Evolutionary conservation across 108 stramenopile species (phyloP).

Genomic region (Stephanodiscus triporus): DNA sequence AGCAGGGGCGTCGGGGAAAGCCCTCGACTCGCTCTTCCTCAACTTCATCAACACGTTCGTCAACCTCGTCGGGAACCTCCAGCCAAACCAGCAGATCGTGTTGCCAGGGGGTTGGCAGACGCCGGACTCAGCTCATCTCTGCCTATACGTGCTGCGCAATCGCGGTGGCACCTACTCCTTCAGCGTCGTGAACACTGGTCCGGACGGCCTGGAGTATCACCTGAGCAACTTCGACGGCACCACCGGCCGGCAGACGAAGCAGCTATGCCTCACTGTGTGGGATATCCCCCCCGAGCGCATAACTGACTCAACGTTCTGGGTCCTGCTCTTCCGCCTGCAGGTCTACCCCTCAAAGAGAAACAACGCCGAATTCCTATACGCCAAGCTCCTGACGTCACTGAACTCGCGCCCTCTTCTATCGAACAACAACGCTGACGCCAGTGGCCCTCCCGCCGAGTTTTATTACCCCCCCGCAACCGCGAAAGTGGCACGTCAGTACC

Average conservation of each 20-base stretch:
- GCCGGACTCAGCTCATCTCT: constrained; percentile 72
- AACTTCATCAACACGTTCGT: constrained; percentile 91
- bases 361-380: constrained; percentile 83
- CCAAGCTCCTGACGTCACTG: constrained; percentile 79
- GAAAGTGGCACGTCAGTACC: constrained; percentile 67
- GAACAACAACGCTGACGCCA: constrained; percentile 71
- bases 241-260: constrained; percentile 82
- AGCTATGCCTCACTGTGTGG: constrained; percentile 86
- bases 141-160: constrained; percentile 84
- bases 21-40: constrained; percentile 77
- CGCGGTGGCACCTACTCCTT: constrained; percentile 79
- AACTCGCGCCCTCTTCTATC: constrained; percentile 82
- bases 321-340: constrained; percentile 88
- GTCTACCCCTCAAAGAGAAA: constrained; percentile 87
- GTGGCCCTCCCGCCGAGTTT: constrained; percentile 64
- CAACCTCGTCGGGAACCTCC: constrained; percentile 76
- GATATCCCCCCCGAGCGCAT: constrained; percentile 79
- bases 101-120: constrained; percentile 92
- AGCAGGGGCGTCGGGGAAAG: constrained; percentile 79
- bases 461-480: constrained; percentile 53
- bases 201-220: constrained; percentile 87
- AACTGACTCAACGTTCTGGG: constrained; percentile 88
- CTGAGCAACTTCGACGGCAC: constrained; percentile 80
- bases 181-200: constrained; percentile 87
- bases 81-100: constrained; percentile 78